Evolutionary conservation across 495 filamentous ascomycete species (phyloP), one percentile per base, ranked within the genome.

Genomic region (Trypethelium eluteriae): DNA sequence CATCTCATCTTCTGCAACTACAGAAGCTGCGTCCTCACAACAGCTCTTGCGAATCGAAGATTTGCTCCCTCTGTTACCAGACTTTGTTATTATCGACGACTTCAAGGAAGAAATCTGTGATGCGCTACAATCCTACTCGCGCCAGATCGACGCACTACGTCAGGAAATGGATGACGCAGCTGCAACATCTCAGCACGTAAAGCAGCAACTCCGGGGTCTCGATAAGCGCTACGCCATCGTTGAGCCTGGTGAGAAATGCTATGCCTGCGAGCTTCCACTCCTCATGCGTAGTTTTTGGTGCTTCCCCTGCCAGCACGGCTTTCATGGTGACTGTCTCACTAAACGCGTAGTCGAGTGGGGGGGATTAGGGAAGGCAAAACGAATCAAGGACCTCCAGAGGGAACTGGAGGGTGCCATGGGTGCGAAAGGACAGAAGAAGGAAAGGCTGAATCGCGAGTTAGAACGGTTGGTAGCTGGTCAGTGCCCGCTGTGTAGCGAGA

Each of bases 41-140:
- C 53, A 59, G 32, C 80, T 98, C 2, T 84, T 98, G 18, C 87
- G 88, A 68, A 98, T 98, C 70, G 94, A 98, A 74, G 95, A 98
- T 72, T 79, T 98, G 32, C 96, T 98, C 49, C 94, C 95, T 0
- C 96, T 97, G 79, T 98, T 98, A 80, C 95, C 94, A 0, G 94
- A 98, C 73, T 98, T 98, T 70, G 91, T 97, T n/a, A 88, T 96
- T 61, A 97, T 98, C 65, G 94, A 98, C 72, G 92, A 96, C 76
- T 98, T 98, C 81, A 97, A 98, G 75, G 91, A 96, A 63, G 95
- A 98, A 73, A 98, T 98, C 34, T 98, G 94, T 79, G 81, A 85
- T 0, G 94, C 94, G 2, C 81, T 98, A 3, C 95, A 98, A 76
- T 88, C 92, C 36, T 98, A 98, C 77, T 88, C 85, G 47, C 87